phyloP scores from a whole-genome alignment of 768 basidiomycete genomes.

The Kwoniella mangroviensis region DNA sequence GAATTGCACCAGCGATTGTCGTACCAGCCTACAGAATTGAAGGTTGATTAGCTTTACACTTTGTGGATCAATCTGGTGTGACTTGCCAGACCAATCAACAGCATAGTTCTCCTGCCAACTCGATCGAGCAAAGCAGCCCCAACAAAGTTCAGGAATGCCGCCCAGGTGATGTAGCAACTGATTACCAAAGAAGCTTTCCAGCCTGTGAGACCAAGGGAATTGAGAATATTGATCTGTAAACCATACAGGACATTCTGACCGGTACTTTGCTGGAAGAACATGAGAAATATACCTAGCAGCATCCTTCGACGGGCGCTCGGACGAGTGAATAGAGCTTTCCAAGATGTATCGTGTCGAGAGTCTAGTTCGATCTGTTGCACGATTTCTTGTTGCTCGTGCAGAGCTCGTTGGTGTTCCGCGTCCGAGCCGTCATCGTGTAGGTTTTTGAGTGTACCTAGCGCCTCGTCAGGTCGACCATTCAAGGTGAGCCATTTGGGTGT shows the following conservation, averaged over 20 bases:
- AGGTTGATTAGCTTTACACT: no score
- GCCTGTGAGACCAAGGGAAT: constrained; percentile 5
- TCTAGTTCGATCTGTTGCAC: constrained; percentile 12
- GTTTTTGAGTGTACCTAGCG: not conserved
- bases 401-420: not conserved
- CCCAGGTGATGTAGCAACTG: constrained; percentile 10
- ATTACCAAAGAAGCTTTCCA: constrained; percentile 9
- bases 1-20: not conserved
- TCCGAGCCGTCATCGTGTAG: not conserved
- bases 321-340: constrained; percentile 5
- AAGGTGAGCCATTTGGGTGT: not conserved
- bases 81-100: constrained; percentile 27
- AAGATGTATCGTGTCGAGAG: not conserved
- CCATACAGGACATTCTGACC: constrained; percentile 17
- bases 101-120: constrained; percentile 29
- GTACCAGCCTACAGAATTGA: not conserved
- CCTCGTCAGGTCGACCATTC: not conserved
- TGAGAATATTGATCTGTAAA: constrained; percentile 11
- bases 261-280: constrained; percentile 13
- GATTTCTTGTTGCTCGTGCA: constrained; percentile 3
- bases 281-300: constrained; percentile 2
- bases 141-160: constrained; percentile 1
- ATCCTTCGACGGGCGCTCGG: constrained; percentile 1
- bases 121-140: constrained; percentile 26
- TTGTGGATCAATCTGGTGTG: not conserved